These are phyloP conservation scores for Chytriomyces sp. DNA, from an alignment of 192 early-diverging fungal species.

Conservation along the genomic window DNA sequence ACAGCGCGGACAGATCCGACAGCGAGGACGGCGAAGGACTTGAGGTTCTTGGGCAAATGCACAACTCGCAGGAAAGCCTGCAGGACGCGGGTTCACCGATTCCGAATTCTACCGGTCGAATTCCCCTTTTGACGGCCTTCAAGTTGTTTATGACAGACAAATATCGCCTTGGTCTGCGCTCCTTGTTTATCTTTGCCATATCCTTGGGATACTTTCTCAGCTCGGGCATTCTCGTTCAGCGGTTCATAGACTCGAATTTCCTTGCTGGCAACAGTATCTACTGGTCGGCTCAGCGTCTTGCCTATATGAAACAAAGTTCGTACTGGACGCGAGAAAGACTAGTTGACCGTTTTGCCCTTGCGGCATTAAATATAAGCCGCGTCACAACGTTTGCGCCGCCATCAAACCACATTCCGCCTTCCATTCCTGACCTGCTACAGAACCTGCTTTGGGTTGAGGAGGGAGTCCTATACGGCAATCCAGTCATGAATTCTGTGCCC, in stretches of 20 bases:
- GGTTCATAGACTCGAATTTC: background rate
- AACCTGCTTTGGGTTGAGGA: slow-evolving; percentile 4
- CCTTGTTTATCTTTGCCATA: slow-evolving; percentile 27
- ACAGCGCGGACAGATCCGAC: slow-evolving; percentile 24
- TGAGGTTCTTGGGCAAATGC: background rate
- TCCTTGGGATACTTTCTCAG: slow-evolving; percentile 43
- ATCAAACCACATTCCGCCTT: background rate
- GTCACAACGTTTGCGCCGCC: background rate
- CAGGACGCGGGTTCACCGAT: background rate
- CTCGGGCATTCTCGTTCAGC: slow-evolving; percentile 17
- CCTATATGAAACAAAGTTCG: slow-evolving; percentile 22
- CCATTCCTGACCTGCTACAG: background rate
- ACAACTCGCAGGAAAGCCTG: background rate
- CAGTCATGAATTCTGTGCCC: background rate
- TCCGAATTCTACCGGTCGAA: background rate
- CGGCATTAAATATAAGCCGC: background rate
- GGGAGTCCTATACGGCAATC: slow-evolving; percentile 24
- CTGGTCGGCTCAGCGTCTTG: slow-evolving; percentile 39
- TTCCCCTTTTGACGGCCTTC: background rate
- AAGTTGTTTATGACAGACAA: slow-evolving; percentile 28
- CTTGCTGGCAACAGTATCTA: slow-evolving; percentile 22
- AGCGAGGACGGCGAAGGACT: slow-evolving; percentile 29
- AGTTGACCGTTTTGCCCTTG: background rate
- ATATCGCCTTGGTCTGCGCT: slow-evolving; percentile 37
- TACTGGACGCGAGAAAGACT: slow-evolving; percentile 30